Evolutionary conservation across 257 asterid genomes (phyloP).

Genomic region (Lycium ferocissimum): DNA sequence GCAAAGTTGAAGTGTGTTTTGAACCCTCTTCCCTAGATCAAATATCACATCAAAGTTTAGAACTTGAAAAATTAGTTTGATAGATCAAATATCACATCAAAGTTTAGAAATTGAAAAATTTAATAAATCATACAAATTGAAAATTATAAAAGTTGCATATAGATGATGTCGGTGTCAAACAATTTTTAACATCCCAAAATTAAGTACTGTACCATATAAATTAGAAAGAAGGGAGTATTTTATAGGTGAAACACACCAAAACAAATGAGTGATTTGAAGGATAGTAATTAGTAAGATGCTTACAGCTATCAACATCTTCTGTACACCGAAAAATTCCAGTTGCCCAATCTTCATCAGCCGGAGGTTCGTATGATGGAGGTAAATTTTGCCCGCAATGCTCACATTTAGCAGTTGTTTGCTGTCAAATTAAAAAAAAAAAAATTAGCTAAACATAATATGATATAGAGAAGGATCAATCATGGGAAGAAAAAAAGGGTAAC

Average conservation of each 20-base stretch:
- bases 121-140: too few relatives aligned
- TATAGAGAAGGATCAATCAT: neutral
- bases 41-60: too few relatives aligned
- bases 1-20: too few relatives aligned
- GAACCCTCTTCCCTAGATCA: too few relatives aligned
- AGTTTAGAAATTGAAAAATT: too few relatives aligned
- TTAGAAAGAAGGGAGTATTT: neutral
- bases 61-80: too few relatives aligned
- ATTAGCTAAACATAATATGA: neutral
- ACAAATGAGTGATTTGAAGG: neutral
- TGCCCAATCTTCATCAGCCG: constrained; percentile 78
- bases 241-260: neutral
- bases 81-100: too few relatives aligned
- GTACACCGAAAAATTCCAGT: constrained; percentile 73
- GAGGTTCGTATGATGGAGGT: constrained; percentile 71
- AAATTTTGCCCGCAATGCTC: constrained; percentile 73
- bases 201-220: too few relatives aligned
- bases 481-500: neutral
- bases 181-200: too few relatives aligned
- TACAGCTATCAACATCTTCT: constrained; percentile 72
- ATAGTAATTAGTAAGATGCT: constrained; percentile 24
- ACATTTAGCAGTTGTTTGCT: constrained; percentile 65
- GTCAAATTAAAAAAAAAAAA: neutral
- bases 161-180: too few relatives aligned
- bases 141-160: too few relatives aligned